Base-by-base conservation (phyloP, 257 asterid species). In the Penstemon eatonii region DNA sequence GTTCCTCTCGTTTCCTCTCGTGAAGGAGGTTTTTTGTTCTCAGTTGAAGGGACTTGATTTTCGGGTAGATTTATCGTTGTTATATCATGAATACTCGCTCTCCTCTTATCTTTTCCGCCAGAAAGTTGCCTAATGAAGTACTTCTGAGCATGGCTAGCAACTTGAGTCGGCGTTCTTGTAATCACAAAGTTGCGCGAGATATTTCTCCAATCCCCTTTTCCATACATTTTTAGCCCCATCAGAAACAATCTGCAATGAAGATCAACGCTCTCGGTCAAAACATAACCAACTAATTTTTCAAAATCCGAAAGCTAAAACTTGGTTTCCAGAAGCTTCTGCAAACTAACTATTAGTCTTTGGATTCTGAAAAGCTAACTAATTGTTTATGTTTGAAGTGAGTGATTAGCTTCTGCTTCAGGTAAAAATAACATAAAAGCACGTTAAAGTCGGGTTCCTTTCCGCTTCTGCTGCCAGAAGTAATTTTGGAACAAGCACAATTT, bases 121-220 rank as follows among this genome's bases (percentile, higher is more conserved):
- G 97, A 87, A 37, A 85, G 92, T 49, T 91, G 99, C 70, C 99
- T 76, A 49, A 91, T 91, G 82, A 89, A 94, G 60, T 90, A 94
- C 79, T 94, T 94, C 60, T 94, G 99, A 19, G 99, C 99, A 80
- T 91, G 99, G 70, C 99, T 94, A 1, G 99, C 99, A 4, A 94
- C 99, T 75, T 94, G 99, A 10, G 99, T 91, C 6, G 99, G 99
- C 5, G 97, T 94, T 60, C 99, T 81, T 2, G 95, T 82, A n/a
- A 82, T 80, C 80, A 94, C 99, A 8, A 79, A 91, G 49, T 89
- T 94, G 4, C 97, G 80, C 0, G 99, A 91, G 56, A 94, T 94
- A 66, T 94, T 94, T 71, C 97, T 85, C 99, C 99, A 94, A 56
- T 94, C 99, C 10, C 99, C 99, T 65, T 94, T 94, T 39, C 99